Base-by-base conservation (phyloP, 805 yeast species). In the Lipomyces sp. region DNA sequence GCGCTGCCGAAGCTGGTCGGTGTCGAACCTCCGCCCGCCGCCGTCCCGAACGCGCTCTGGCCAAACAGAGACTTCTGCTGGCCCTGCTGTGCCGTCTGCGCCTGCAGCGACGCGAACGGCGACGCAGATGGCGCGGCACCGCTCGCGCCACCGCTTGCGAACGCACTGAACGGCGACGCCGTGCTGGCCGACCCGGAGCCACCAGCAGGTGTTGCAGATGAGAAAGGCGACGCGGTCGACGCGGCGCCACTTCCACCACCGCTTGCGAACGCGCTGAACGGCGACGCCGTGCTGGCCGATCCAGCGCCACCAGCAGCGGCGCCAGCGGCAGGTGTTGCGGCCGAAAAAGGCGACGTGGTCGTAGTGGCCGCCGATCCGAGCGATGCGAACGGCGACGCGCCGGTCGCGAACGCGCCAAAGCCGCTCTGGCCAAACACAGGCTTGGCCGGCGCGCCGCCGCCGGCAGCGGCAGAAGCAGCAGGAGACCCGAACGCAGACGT, bases 191-290 rank as follows among this genome's bases (percentile, higher is more conserved):
- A 5, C 6, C 36, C 36, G 36, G 8, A 8, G 7, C 8, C 16
- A 14, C 16, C 16, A 26, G 10, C 29, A n/a, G n/a, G n/a, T n/a
- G n/a, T n/a, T n/a, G n/a, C n/a, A n/a, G 29, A 13, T 19, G 22
- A 19, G 42, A 39, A 39, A n/a, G 42, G 42, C 42, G 42, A 39
- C 34, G 23, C 42, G 29, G 6, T 10, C 10, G 10, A 26, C 10
- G 6, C 10, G 29, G 29, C 29, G n/a, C n/a, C n/a, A n/a, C 18
- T 38, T 16, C n/a, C 29, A 5, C 16, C 36, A 6, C 7, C 8
- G 6, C 13, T 13, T 28, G 42, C 47, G 37, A 47, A 47, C 13
- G 37, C 47, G 16, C 39, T 18, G 19, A 47, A 47, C 4, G 43
- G 42, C 19, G 47, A 36, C 16, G 21, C 14, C 4, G 18, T 5